phyloP scores from a whole-genome alignment of 2,329 filamentous ascomycete genomes.

The Diaporthe sp. region DNA sequence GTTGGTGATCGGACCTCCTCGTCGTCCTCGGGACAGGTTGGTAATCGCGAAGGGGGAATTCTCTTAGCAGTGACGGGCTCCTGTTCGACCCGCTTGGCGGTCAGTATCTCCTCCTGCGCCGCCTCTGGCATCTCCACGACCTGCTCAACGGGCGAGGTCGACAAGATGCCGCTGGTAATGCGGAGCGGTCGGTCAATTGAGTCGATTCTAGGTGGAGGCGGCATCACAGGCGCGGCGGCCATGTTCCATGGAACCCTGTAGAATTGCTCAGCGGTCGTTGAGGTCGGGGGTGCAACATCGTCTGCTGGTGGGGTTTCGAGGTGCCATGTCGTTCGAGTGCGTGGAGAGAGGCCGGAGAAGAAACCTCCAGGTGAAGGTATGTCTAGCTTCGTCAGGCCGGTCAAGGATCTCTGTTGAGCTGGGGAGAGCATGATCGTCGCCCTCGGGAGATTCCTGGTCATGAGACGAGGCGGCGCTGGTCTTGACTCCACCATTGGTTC shows the following conservation, averaged over 20 bases:
- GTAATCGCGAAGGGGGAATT: slow-evolving; percentile 42
- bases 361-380: slow-evolving; percentile 94
- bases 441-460: slow-evolving; percentile 55
- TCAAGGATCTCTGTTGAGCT: slow-evolving; percentile 70
- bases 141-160: slow-evolving; percentile 71
- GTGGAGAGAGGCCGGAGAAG: slow-evolving; percentile 85
- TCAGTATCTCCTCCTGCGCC: slow-evolving; percentile 74
- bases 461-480: slow-evolving; percentile 63
- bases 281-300: slow-evolving; percentile 76
- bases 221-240: slow-evolving; percentile 50
- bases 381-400: slow-evolving; percentile 83
- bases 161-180: slow-evolving; percentile 52
- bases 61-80: slow-evolving; percentile 52
- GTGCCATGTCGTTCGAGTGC: slow-evolving; percentile 86
- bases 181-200: slow-evolving; percentile 52
- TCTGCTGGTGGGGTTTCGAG: slow-evolving; percentile 62
- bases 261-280: slow-evolving; percentile 91
- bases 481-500: slow-evolving; percentile 63
- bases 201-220: slow-evolving; percentile 45
- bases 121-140: slow-evolving; percentile 71
- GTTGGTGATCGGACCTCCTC: slow-evolving; percentile 48
- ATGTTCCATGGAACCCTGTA: slow-evolving; percentile 85
- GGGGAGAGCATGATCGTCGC: slow-evolving; percentile 54
- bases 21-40: slow-evolving; percentile 46
- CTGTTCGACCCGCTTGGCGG: slow-evolving; percentile 60